Evolutionary conservation across 2,329 filamentous ascomycete genomes (phyloP).

Genomic region (Stagonosporopsis chrysanthemi): DNA sequence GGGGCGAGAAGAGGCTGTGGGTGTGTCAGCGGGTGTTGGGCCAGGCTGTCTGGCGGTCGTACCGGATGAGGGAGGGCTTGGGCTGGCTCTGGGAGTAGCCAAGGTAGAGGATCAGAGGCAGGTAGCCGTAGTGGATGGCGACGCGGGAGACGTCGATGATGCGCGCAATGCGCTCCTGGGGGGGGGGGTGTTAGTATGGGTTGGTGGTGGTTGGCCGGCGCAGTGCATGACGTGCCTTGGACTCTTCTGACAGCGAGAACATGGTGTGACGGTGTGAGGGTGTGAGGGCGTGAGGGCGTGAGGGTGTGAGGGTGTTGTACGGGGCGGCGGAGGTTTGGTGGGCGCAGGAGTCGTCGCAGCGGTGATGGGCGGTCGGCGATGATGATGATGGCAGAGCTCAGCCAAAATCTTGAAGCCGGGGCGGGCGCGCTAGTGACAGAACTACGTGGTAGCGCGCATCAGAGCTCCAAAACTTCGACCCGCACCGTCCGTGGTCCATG

Average conservation of each 20-base stretch:
- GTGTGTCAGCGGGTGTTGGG: conserved; percentile 24
- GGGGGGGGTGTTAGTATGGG: conserved; percentile 34
- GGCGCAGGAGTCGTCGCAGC: conserved; percentile 7
- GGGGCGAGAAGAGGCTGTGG: conserved; percentile 49
- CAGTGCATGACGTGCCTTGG: conserved; percentile 71
- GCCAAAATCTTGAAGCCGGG: conserved; percentile 33
- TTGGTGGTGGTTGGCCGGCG: neutral
- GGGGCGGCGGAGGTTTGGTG: conserved; percentile 1
- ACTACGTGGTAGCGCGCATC: conserved; percentile 23
- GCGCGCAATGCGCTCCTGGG: conserved; percentile 94
- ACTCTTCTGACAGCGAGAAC: conserved; percentile 85
- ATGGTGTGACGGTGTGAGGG: conserved; percentile 45
- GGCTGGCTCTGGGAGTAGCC: conserved; percentile 96
- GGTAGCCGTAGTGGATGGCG: conserved; percentile 96
- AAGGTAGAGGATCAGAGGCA: conserved; percentile 95
- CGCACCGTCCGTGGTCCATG: too few species aligned
- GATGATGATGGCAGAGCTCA: conserved; percentile 27
- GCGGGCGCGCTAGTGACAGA: conserved; percentile 20
- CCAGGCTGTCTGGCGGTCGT: conserved; percentile 16
- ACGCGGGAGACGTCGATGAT: conserved; percentile 94
- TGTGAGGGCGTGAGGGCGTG: neutral
- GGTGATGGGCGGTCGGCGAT: conserved; percentile 22
- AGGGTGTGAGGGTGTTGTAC: too few species aligned
- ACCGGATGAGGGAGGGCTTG: conserved; percentile 80
- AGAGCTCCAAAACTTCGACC: conserved; percentile 35